A percentile compares a stretch with the other conserved stretches of the same genome.
phyloP scores from a whole-genome alignment of 2,329 filamentous ascomycete species.

The Xylogone sp. region DNA sequence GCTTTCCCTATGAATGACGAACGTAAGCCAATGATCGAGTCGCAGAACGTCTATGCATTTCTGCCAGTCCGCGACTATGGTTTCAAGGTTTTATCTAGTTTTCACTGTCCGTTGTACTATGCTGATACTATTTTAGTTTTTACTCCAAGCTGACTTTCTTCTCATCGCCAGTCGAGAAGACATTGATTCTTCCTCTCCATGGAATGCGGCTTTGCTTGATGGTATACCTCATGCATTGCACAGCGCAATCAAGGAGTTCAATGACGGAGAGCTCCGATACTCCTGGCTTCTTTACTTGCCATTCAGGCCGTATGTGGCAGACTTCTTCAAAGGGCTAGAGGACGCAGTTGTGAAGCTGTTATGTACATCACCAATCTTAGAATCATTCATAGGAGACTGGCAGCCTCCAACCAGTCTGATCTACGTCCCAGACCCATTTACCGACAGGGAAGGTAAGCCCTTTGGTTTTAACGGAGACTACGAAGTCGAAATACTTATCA shows the following conservation, averaged over 20 bases:
- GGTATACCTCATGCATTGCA: not conserved
- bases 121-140: conserved; percentile 9
- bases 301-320: no score
- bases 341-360: no score
- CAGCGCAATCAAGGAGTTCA: not conserved
- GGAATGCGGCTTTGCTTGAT: conserved; percentile 9
- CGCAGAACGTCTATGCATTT: conserved; percentile 17
- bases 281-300: no score
- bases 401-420: no score
- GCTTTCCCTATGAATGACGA: no score
- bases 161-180: conserved; percentile 18
- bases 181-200: conserved; percentile 10
- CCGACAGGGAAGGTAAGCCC: not conserved
- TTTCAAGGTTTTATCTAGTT: no score
- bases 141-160: conserved; percentile 22
- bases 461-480: not conserved
- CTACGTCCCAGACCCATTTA: not conserved
- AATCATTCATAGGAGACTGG: no score
- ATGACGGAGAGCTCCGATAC: no score
- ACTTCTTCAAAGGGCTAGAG: no score
- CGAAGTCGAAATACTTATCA: not conserved
- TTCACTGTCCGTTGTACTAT: conserved; percentile 7
- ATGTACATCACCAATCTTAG: no score
- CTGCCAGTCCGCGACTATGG: conserved; percentile 18
- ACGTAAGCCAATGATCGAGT: not conserved